phyloP scores from a whole-genome alignment of 2,329 filamentous ascomycete genomes.

The Alternaria dauci region DNA sequence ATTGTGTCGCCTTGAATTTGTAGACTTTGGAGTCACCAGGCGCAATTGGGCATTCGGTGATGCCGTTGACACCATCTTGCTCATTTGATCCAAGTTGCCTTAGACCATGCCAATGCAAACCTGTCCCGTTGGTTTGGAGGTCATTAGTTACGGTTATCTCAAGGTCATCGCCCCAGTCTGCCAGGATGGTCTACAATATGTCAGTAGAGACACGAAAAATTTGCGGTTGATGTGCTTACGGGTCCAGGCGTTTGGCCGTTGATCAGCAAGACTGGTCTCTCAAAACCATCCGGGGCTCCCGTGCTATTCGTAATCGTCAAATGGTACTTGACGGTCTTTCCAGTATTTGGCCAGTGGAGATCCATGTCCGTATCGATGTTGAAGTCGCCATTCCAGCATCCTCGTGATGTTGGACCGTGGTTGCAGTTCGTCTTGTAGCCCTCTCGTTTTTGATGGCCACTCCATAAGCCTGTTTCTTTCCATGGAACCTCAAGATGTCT shows the following conservation, averaged over 20 bases:
- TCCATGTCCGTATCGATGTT: conserved; percentile 57
- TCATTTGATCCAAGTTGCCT: conserved; percentile 54
- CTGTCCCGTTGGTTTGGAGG: conserved; percentile 56
- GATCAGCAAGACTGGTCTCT: conserved; percentile 51
- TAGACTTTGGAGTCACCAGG: conserved; percentile 58
- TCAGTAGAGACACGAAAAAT: conserved; percentile 17
- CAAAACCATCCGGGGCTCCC: conserved; percentile 57
- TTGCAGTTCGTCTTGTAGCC: conserved; percentile 28
- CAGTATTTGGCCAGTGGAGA: conserved; percentile 53
- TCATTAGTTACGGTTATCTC: conserved; percentile 50
- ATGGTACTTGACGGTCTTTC: conserved; percentile 54
- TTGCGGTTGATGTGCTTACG: conserved; percentile 40
- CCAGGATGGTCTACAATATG: conserved; percentile 52
- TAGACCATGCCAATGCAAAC: conserved; percentile 63
- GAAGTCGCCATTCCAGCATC: conserved; percentile 43
- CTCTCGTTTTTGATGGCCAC: conserved; percentile 15
- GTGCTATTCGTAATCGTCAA: conserved; percentile 56
- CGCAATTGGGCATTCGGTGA: conserved; percentile 73
- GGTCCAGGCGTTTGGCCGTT: conserved; percentile 60
- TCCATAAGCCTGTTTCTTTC: conserved; percentile 28
- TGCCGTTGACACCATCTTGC: conserved; percentile 57
- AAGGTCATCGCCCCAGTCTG: conserved; percentile 53
- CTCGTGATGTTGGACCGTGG: conserved; percentile 34
- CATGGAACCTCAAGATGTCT: conserved; percentile 31
- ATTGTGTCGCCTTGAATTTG: conserved; percentile 48